Evolutionary conservation across 1,139 yeast genomes (phyloP).

Genomic region (Saccharomyces hybrid): DNA sequence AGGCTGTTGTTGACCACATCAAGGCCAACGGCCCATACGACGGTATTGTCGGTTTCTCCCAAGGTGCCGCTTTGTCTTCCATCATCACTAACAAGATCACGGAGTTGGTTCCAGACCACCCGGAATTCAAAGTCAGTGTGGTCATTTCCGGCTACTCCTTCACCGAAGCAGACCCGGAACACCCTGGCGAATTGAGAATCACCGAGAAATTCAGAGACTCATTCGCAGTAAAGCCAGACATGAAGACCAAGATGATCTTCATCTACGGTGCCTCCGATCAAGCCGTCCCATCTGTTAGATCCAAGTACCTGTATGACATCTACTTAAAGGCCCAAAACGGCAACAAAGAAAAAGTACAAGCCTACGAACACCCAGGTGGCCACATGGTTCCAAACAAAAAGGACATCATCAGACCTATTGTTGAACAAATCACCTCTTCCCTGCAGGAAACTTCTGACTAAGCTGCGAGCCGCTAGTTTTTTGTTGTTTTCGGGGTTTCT

Average conservation of each 20-base stretch:
- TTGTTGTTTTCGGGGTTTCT: neutral
- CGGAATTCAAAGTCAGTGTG: slow-evolving; percentile 43
- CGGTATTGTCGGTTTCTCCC: slow-evolving; percentile 85
- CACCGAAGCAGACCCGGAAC: slow-evolving; percentile 36
- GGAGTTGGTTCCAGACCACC: slow-evolving; percentile 36
- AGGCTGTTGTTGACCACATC: slow-evolving; percentile 49
- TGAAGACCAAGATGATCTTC: slow-evolving; percentile 32
- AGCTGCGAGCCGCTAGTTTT: neutral
- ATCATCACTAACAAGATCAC: slow-evolving; percentile 42
- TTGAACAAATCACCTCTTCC: slow-evolving; percentile 31
- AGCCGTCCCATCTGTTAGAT: slow-evolving; percentile 48
- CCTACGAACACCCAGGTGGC: slow-evolving; percentile 73
- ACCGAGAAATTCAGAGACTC: slow-evolving; percentile 30
- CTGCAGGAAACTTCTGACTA: slow-evolving; percentile 7
- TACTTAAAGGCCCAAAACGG: slow-evolving; percentile 30
- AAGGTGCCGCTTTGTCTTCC: slow-evolving; percentile 83
- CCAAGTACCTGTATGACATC: slow-evolving; percentile 40
- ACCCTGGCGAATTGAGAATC: slow-evolving; percentile 30
- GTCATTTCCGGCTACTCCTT: slow-evolving; percentile 52
- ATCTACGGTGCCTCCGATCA: slow-evolving; percentile 42
- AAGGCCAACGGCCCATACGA: slow-evolving; percentile 74
- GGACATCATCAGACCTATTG: slow-evolving; percentile 39
- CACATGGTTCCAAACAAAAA: slow-evolving; percentile 77
- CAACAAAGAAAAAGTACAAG: slow-evolving; percentile 33
- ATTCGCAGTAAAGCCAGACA: slow-evolving; percentile 29